Percentiles rank a stretch among this genome's conserved stretches.
These are phyloP conservation scores for Galerina marginata DNA, from an alignment of 768 basidiomycete genomes.

Conservation along the genomic window DNA sequence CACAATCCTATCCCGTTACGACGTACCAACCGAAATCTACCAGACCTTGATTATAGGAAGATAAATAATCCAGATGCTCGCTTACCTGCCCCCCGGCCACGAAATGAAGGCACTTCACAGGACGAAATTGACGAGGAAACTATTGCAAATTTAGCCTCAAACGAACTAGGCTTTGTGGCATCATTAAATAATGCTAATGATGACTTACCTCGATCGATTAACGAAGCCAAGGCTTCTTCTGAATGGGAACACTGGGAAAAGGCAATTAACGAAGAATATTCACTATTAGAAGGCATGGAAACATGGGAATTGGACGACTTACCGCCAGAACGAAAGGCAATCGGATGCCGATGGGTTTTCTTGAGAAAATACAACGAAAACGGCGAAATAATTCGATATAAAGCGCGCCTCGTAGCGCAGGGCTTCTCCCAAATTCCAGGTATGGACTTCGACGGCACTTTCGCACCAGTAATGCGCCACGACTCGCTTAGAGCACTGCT, in stretches of 20 bases:
- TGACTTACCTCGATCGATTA: background rate
- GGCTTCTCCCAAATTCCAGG: conserved; percentile 45
- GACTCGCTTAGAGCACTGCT: conserved; percentile 35
- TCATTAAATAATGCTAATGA: background rate
- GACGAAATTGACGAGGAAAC: background rate
- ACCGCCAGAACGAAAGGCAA: conserved; percentile 25
- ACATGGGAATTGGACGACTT: conserved; percentile 33
- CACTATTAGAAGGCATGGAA: conserved; percentile 29
- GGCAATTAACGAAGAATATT: conserved; percentile 30
- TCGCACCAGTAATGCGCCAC: conserved; percentile 34
- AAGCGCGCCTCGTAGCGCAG: conserved; percentile 37
- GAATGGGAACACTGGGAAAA: conserved; percentile 25
- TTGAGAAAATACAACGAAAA: conserved; percentile 36
- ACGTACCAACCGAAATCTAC: background rate
- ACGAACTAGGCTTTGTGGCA: background rate
- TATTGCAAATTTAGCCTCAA: background rate
- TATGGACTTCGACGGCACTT: conserved; percentile 39
- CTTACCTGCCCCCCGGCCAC: background rate
- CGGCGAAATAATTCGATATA: conserved; percentile 36
- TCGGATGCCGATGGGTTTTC: conserved; percentile 40
- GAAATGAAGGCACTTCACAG: background rate
- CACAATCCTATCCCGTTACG: background rate
- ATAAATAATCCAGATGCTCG: conserved; percentile 11
- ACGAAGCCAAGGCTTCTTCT: background rate
- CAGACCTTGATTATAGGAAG: conserved; percentile 7